Conservation (phyloP, 768 basidiomycete genomes). For the Daedaleopsis nitida region DNA sequence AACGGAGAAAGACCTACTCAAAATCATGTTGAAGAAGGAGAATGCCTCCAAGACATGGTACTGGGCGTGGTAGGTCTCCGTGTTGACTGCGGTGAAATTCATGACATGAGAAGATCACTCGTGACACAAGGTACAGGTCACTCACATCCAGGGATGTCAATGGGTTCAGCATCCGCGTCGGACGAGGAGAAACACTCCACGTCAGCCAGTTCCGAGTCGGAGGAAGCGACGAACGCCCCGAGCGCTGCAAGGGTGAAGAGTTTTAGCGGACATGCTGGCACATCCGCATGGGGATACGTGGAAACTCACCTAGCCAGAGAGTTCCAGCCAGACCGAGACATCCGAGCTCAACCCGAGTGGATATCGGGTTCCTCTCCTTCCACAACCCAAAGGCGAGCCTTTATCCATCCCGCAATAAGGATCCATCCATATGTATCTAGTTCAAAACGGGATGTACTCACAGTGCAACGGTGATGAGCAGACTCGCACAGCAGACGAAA, state of each 20-base stretch:
- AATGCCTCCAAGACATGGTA: slow-evolving; percentile 82
- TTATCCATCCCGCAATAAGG: slow-evolving; percentile 4
- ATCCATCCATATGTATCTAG: background rate
- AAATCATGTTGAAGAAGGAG: slow-evolving; percentile 72
- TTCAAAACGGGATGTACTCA: slow-evolving; percentile 37
- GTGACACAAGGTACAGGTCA: slow-evolving; percentile 14
- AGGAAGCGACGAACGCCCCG: slow-evolving; percentile 69
- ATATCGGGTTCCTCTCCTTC: slow-evolving; percentile 72
- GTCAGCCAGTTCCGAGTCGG: slow-evolving; percentile 77
- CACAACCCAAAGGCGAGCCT: slow-evolving; percentile 69
- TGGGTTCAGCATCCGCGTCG: slow-evolving; percentile 48
- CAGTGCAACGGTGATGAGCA: slow-evolving; percentile 70
- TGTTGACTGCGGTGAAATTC: slow-evolving; percentile 56
- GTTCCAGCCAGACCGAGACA: slow-evolving; percentile 70
- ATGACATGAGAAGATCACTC: background rate
- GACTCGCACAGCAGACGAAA: slow-evolving; percentile 72
- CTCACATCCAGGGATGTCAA: slow-evolving; percentile 70
- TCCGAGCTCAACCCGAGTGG: slow-evolving; percentile 74
- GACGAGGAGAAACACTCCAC: slow-evolving; percentile 80
- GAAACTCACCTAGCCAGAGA: slow-evolving; percentile 75
- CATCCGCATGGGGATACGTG: background rate
- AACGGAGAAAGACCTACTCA: slow-evolving; percentile 48
- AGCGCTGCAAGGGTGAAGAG: slow-evolving; percentile 51
- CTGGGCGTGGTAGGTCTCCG: slow-evolving; percentile 87
- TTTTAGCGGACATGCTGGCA: slow-evolving; percentile 2